Percentiles rank a stretch among this genome's conserved stretches.
These are phyloP conservation scores for Colletotrichum lini DNA, from an alignment of 2,329 filamentous ascomycete species.

Conservation along the genomic window DNA sequence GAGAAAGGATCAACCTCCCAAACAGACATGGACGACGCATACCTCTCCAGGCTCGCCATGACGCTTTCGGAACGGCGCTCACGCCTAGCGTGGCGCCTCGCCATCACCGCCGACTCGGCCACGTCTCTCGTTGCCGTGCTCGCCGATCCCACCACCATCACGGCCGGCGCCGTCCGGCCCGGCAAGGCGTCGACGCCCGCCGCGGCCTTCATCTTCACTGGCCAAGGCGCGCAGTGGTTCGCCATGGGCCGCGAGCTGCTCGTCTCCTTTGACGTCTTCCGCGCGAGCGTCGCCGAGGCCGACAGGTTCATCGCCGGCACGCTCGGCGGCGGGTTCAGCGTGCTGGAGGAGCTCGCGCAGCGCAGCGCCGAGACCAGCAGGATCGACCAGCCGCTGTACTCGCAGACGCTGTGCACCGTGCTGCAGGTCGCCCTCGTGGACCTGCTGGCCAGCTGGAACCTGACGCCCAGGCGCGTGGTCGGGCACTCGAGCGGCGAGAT, in stretches of 20 bases:
- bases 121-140: slow-evolving; percentile 11
- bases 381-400: slow-evolving; percentile 21
- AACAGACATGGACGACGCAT: not conserved
- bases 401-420: slow-evolving; percentile 58
- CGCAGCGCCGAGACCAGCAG: slow-evolving; percentile 41
- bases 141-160: not conserved
- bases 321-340: slow-evolving; percentile 51
- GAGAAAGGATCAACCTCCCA: not conserved
- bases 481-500: slow-evolving; percentile 58
- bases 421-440: slow-evolving; percentile 59
- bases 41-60: not conserved
- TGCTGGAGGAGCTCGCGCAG: slow-evolving; percentile 52
- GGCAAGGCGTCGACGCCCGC: not conserved
- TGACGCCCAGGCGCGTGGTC: slow-evolving; percentile 49
- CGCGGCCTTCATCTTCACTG: slow-evolving; percentile 35
- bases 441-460: slow-evolving; percentile 47
- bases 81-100: slow-evolving; percentile 7
- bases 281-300: not conserved
- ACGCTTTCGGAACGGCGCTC: not conserved
- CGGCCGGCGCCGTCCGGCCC: not conserved
- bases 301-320: slow-evolving; percentile 49
- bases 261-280: not conserved
- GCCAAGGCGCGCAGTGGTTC: slow-evolving; percentile 41
- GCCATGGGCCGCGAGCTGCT: slow-evolving; percentile 34
- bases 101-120: slow-evolving; percentile 4